phyloP scores from a whole-genome alignment of 2,329 filamentous ascomycete species.

The Lasiodiplodia sp. region DNA sequence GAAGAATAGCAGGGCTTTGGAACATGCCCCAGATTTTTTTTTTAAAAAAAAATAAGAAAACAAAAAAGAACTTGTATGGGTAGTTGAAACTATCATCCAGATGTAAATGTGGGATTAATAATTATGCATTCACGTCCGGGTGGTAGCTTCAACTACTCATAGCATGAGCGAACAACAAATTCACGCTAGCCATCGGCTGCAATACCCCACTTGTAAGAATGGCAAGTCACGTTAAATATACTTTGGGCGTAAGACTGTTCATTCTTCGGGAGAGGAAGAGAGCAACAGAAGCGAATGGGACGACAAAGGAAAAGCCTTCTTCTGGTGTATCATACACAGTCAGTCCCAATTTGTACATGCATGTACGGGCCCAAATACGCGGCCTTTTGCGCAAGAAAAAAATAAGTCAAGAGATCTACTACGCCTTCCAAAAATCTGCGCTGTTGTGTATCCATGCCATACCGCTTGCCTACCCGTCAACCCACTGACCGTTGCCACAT shows the following conservation, averaged over 20 bases:
- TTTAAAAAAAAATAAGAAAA: too few species aligned
- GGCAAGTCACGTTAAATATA: too few species aligned
- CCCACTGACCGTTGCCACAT: slow-evolving; percentile 1
- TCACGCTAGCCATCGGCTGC: too few species aligned
- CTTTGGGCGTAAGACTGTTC: background rate
- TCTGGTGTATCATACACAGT: slow-evolving; percentile 21
- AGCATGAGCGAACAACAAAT: too few species aligned
- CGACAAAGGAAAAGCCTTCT: slow-evolving; percentile 20
- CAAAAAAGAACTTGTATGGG: too few species aligned
- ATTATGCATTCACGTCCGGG: too few species aligned
- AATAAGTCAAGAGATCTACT: slow-evolving; percentile 14
- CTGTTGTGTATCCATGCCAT: slow-evolving; percentile 13
- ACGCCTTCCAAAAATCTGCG: slow-evolving; percentile 7
- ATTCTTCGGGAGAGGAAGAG: background rate
- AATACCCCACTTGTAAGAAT: too few species aligned
- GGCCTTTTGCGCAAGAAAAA: background rate
- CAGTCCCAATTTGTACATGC: slow-evolving; percentile 20
- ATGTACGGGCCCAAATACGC: background rate
- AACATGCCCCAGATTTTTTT: too few species aligned
- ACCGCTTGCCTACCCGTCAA: background rate
- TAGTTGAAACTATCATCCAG: too few species aligned
- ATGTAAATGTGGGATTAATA: too few species aligned
- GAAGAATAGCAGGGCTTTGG: too few species aligned
- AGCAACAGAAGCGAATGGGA: background rate
- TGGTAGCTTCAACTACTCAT: too few species aligned